phyloP scores from a whole-genome alignment of 495 filamentous ascomycete species.

The Neurospora sp. region DNA sequence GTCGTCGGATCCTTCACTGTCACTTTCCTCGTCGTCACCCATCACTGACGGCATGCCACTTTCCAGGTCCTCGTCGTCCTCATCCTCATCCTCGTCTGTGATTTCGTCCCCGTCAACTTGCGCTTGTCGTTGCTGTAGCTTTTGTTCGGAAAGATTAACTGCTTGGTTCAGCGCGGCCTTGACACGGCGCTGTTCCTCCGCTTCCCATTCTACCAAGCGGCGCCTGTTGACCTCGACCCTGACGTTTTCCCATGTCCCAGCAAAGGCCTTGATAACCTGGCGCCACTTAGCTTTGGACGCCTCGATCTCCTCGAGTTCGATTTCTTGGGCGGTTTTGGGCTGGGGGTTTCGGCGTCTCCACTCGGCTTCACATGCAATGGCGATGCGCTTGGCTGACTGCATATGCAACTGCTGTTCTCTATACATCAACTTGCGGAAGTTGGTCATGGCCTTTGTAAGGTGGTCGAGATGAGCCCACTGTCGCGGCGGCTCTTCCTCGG shows the following conservation, averaged over 20 bases:
- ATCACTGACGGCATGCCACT: conserved; percentile 45
- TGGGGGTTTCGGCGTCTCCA: conserved; percentile 59
- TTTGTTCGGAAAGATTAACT: conserved; percentile 57
- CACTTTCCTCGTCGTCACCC: conserved; percentile 27
- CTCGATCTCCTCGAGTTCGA: conserved; percentile 46
- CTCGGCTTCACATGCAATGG: conserved; percentile 47
- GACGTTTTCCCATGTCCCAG: conserved; percentile 71
- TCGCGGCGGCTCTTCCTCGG: conserved; percentile 59
- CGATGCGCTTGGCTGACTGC: conserved; percentile 53
- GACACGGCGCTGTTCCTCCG: conserved; percentile 69
- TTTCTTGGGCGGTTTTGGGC: conserved; percentile 60
- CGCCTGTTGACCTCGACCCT: conserved; percentile 61
- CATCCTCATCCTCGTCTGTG: conserved; percentile 33
- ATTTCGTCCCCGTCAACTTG: conserved; percentile 32
- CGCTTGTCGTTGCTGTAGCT: conserved; percentile 42
- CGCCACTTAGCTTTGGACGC: conserved; percentile 48
- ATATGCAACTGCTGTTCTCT: conserved; percentile 67
- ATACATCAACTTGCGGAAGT: conserved; percentile 68
- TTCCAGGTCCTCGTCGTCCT: conserved; percentile 39
- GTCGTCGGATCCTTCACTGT: neutral
- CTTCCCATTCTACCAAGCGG: conserved; percentile 69
- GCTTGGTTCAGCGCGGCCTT: conserved; percentile 76
- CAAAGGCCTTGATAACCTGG: conserved; percentile 57
- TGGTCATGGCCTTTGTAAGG: conserved; percentile 65
- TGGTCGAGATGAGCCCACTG: conserved; percentile 83